Base-by-base conservation (phyloP, 2,329 filamentous ascomycete genomes). In the Magnaporthales sp. region DNA sequence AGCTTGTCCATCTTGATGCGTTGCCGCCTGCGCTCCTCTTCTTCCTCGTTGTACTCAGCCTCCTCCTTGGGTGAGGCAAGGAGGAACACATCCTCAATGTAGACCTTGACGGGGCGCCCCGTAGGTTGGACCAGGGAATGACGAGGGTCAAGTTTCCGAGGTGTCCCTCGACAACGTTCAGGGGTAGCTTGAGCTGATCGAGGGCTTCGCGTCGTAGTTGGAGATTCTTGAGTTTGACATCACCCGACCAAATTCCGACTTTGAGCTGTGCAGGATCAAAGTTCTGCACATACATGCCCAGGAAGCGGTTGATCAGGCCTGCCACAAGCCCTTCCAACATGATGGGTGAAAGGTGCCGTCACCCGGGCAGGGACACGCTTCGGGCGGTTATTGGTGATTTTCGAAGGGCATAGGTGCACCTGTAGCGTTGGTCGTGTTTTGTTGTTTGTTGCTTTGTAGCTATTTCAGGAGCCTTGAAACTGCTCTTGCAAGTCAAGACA, bases 201-300 rank as follows among this genome's bases (percentile, higher is more conserved):
- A 99, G 89, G 22, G 95, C 95, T 83, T 99, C 95, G 67, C 91
- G 88, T 67, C 93, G 92, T 63, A 99, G 85, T 80, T 99, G 91
- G 68, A 99, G 89, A 74, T 99, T 89, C 68, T 89, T 89, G 62
- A 99, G 85, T 80, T 96, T 97, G 74, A 99, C 95, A 81, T 99
- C 95, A 73, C 96, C 95, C 26, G 92, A 96, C 95, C 94, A 99
- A 74, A 99, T 99, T 70, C 96, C 95, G 70, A 99, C 93, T 77
- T 99, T 99, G 71, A 99, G 86, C 82, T 99, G 95, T 74, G 92
- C 91, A 66, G 95, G 92, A 79, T 99, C 95, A 77, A 99, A 99
- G 80, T 99, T 98, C 85, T 96, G 93, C 79, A 99, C 94, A 79
- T 99, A 99, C 91, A 98, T 97, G 85, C 95, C 96, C 87, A 99